Base-by-base conservation (phyloP, 208 protist species). In the Chromosphaera perkinsii region DNA sequence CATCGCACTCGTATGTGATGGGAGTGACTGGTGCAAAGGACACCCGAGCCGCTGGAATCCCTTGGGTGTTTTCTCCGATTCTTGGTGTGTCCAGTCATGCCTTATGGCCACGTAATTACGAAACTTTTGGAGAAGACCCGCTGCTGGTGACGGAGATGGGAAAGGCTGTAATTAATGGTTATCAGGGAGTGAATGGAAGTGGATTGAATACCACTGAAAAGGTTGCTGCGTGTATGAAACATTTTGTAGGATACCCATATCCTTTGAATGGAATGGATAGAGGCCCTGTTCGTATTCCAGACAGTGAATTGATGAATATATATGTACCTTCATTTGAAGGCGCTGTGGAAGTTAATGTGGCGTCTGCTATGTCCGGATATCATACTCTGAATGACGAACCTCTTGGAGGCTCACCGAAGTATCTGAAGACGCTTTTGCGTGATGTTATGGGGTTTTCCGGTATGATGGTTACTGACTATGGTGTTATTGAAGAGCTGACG, bases 121-220 rank as follows among this genome's bases (percentile, higher is more conserved):
- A 82, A 69, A 83, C 79, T 2, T 84, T 84, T 62, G 79, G 79
- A 20, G 79, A 82, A 61, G 73, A 83, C 51, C 72, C 73, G 4
- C 43, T 60, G 20, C 14, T 83, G 0, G 65, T 57, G 47, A 36
- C 31, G 32, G 5, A 47, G 14, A 66, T 77, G 62, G 66, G 59
- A 4, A 37, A 36, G 10, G 56, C 58, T 22, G 55, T 66, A 12
- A 48, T 76, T 47, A 5, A 20, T 7, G 76, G 73, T 17, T 37
- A 66, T 20, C 76, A 82, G 63, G 36, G 3, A 47, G 56, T 27
- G 42, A 3, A 57, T 36, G 39, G 22, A 10, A 45, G 26, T 31
- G 1, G 24, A 20, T 36, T 17, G 3, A 20, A 51, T 57, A 33
- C 66, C 72, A 31, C 12, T 56, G 3, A n/a, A n/a, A 1, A 51